phyloP scores from a whole-genome alignment of 1,284 basidiomycete genomes.

The Cutaneotrichosporon spelunceum region DNA sequence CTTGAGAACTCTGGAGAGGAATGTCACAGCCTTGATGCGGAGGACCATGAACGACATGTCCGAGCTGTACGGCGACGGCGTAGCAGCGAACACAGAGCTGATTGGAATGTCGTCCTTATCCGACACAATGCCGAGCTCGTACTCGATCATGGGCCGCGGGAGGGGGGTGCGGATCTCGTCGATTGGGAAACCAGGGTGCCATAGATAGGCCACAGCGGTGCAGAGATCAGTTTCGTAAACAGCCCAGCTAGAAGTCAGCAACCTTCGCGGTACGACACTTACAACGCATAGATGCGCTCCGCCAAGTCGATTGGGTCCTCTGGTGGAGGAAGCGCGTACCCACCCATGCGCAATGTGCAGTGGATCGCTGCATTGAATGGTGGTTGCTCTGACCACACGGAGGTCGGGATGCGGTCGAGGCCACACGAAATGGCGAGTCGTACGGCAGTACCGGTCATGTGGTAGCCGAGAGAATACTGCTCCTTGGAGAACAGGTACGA shows the following conservation, averaged over 20 bases:
- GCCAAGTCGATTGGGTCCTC: conserved; percentile 29
- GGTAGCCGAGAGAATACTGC: conserved; percentile 32
- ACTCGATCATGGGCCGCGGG: conserved; percentile 33
- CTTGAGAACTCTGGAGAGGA: conserved; percentile 23
- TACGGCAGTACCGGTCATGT: conserved; percentile 27
- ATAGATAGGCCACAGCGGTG: conserved; percentile 34
- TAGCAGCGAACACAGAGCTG: conserved; percentile 16
- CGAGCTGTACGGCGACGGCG: conserved; percentile 5
- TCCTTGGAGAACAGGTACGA: conserved; percentile 35
- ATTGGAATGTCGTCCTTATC: conserved; percentile 27
- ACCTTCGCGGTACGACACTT: background rate
- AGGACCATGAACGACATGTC: conserved; percentile 27
- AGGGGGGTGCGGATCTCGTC: conserved; percentile 37
- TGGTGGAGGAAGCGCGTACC: conserved; percentile 25
- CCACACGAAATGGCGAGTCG: conserved; percentile 33
- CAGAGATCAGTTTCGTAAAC: conserved; percentile 37
- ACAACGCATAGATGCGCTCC: conserved; percentile 36
- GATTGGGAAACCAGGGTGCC: conserved; percentile 32
- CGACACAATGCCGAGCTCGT: conserved; percentile 28
- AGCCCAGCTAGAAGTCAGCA: conserved; percentile 31
- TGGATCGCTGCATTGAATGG: conserved; percentile 25
- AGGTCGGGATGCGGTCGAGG: conserved; percentile 29
- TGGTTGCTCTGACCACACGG: conserved; percentile 20
- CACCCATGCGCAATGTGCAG: conserved; percentile 27
- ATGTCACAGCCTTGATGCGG: conserved; percentile 30